These are phyloP conservation scores for Rhizopogon salebrosus DNA, from an alignment of 768 basidiomycete species.

Conservation along the genomic window DNA sequence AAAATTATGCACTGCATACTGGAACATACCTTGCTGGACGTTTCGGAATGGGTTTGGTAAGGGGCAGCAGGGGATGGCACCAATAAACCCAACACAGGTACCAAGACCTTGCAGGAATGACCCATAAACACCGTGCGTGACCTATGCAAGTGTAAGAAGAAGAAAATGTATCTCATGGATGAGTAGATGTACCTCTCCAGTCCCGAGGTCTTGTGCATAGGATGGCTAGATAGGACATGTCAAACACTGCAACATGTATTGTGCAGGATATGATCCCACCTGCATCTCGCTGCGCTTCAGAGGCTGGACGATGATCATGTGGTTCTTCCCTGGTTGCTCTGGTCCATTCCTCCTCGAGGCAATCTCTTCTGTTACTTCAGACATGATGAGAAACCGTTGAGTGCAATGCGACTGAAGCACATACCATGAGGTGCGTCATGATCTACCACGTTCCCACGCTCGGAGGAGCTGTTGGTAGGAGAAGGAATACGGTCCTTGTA, in stretches of 20 bases:
- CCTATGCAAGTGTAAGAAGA: slow-evolving; percentile 28
- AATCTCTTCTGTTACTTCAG: slow-evolving; percentile 62
- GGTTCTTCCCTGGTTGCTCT: slow-evolving; percentile 19
- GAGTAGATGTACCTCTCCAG: slow-evolving; percentile 39
- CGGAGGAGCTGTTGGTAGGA: slow-evolving; percentile 26
- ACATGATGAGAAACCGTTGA: slow-evolving; percentile 10
- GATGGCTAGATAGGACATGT: slow-evolving; percentile 53
- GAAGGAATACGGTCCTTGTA: slow-evolving; percentile 51
- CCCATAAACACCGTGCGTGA: slow-evolving; percentile 84
- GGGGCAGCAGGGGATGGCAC: slow-evolving; percentile 82
- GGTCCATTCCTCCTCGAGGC: slow-evolving; percentile 27
- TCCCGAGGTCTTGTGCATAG: slow-evolving; percentile 87
- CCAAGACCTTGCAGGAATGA: slow-evolving; percentile 75
- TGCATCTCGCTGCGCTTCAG: slow-evolving; percentile 85
- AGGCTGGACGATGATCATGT: slow-evolving; percentile 78
- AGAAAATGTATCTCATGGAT: background rate
- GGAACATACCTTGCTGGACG: slow-evolving; percentile 68
- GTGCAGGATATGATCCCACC: slow-evolving; percentile 33
- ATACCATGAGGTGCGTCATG: slow-evolving; percentile 62
- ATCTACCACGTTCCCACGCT: slow-evolving; percentile 67
- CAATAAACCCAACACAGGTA: slow-evolving; percentile 54
- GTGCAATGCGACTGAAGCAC: slow-evolving; percentile 1
- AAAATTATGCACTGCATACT: slow-evolving; percentile 1
- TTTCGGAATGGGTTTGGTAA: slow-evolving; percentile 81
- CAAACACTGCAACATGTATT: background rate